These are phyloP conservation scores for Heliosperma pusillum DNA, from an alignment of 148 eudicot species.

Conservation along the genomic window DNA sequence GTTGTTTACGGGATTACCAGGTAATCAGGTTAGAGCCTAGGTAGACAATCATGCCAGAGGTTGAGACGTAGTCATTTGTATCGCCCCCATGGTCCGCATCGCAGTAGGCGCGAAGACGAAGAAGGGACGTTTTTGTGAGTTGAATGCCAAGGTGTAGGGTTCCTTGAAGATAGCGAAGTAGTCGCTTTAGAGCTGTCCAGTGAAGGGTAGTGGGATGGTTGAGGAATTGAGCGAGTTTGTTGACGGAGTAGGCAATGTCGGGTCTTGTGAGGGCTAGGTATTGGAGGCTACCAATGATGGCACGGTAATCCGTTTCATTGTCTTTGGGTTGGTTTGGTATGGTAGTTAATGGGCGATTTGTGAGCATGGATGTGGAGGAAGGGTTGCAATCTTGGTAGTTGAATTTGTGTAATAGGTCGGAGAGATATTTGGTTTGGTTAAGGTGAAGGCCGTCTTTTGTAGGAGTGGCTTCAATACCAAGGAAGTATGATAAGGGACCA, in stretches of 20 bases:
- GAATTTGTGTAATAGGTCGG: neutral
- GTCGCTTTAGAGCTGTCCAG: neutral
- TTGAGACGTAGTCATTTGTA: too few relatives aligned
- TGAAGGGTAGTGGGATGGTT: neutral
- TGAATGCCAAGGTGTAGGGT: too few relatives aligned
- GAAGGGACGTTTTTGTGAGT: too few relatives aligned
- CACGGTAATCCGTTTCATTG: neutral
- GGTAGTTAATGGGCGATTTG: neutral
- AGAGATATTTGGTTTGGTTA: neutral
- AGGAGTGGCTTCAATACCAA: neutral
- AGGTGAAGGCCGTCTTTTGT: neutral
- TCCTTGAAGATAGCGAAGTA: too few relatives aligned
- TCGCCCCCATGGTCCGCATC: too few relatives aligned
- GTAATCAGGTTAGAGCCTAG: too few relatives aligned
- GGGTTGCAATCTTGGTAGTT: neutral
- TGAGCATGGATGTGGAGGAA: neutral
- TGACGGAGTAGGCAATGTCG: neutral
- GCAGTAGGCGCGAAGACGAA: too few relatives aligned
- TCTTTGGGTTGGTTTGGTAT: neutral
- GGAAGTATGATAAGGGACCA: neutral
- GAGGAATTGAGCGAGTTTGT: neutral
- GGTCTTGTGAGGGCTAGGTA: neutral
- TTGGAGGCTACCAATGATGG: neutral
- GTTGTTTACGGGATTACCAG: too few relatives aligned
- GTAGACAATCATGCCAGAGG: too few relatives aligned